These are phyloP conservation scores for Bacterosira constricta DNA, from an alignment of 108 stramenopile species.

Conservation along the genomic window DNA sequence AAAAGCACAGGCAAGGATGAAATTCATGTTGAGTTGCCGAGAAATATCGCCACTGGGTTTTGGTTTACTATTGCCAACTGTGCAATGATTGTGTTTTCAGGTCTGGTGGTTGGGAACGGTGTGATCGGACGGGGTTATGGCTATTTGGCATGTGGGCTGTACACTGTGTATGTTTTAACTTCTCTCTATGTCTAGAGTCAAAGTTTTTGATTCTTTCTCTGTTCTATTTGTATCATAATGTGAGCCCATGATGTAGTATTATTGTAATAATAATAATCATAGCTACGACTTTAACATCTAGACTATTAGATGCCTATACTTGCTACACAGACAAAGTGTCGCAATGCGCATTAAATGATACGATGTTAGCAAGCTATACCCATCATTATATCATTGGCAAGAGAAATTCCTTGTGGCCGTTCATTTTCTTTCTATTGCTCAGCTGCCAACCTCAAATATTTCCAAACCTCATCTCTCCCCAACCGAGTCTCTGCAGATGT, in stretches of 20 bases:
- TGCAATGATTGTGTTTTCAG: slow-evolving; percentile 33
- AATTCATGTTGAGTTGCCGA: slow-evolving; percentile 40
- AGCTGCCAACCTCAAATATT: slow-evolving; percentile 59
- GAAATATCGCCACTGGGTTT: slow-evolving; percentile 45
- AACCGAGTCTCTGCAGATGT: slow-evolving; percentile 85
- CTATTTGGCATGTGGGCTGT: slow-evolving; percentile 43
- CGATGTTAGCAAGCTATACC: too few species aligned
- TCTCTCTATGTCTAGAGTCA: slow-evolving; percentile 30
- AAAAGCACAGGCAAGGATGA: slow-evolving; percentile 40
- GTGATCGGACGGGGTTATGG: slow-evolving; percentile 44
- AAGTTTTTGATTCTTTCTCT: too few species aligned
- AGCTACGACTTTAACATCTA: too few species aligned
- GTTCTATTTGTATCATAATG: too few species aligned
- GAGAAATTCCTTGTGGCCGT: too few species aligned
- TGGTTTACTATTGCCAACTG: slow-evolving; percentile 49
- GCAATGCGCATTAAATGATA: too few species aligned
- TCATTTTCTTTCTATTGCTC: slow-evolving; percentile 16
- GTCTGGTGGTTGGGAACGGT: slow-evolving; percentile 41
- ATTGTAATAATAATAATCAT: too few species aligned
- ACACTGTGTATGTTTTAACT: slow-evolving; percentile 38
- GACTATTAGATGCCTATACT: too few species aligned
- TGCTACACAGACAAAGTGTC: too few species aligned
- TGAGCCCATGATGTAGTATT: too few species aligned
- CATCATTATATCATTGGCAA: too few species aligned
- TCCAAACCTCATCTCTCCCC: slow-evolving; percentile 88